phyloP scores from a whole-genome alignment of 2,329 filamentous ascomycete genomes.

The Microdochium bolleyi region DNA sequence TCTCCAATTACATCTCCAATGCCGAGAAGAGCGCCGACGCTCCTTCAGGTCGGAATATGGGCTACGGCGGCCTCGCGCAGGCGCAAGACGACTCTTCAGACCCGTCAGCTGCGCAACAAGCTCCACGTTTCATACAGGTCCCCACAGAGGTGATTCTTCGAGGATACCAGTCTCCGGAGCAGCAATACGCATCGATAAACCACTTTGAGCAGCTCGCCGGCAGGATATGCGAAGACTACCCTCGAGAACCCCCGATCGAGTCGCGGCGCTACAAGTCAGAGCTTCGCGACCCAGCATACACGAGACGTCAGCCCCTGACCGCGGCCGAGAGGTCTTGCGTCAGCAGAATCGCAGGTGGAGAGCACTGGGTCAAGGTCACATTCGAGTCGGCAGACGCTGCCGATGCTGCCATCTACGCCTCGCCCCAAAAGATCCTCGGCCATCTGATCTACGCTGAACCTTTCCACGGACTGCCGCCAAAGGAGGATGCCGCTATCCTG shows the following conservation, averaged over 20 bases:
- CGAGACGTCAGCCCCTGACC: conserved; percentile 57
- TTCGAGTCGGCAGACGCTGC: conserved; percentile 69
- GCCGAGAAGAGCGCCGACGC: conserved; percentile 27
- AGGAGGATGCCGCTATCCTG: conserved; percentile 55
- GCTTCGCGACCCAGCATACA: conserved; percentile 63
- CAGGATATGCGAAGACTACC: conserved; percentile 86
- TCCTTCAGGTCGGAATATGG: conserved; percentile 11
- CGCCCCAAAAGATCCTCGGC: conserved; percentile 64
- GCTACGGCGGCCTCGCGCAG: conserved; percentile 14
- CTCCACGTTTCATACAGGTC: conserved; percentile 21
- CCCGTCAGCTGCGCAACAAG: conserved; percentile 11
- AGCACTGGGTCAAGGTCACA: conserved; percentile 87
- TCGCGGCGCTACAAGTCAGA: conserved; percentile 66
- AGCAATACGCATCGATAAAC: conserved; percentile 80
- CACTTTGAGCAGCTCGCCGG: conserved; percentile 85
- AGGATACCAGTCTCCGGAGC: conserved; percentile 59
- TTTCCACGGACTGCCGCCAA: conserved; percentile 57
- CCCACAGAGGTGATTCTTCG: conserved; percentile 75
- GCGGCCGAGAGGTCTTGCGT: conserved; percentile 69
- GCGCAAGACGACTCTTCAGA: conserved; percentile 23
- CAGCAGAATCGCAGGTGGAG: conserved; percentile 72
- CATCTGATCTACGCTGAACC: conserved; percentile 63
- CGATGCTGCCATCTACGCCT: conserved; percentile 60
- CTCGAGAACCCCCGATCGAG: conserved; percentile 69
- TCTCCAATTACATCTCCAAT: conserved; percentile 48